Evolutionary conservation across 2,329 filamentous ascomycete genomes (phyloP).

Genomic region (Cadophora luteo-olivacea): DNA sequence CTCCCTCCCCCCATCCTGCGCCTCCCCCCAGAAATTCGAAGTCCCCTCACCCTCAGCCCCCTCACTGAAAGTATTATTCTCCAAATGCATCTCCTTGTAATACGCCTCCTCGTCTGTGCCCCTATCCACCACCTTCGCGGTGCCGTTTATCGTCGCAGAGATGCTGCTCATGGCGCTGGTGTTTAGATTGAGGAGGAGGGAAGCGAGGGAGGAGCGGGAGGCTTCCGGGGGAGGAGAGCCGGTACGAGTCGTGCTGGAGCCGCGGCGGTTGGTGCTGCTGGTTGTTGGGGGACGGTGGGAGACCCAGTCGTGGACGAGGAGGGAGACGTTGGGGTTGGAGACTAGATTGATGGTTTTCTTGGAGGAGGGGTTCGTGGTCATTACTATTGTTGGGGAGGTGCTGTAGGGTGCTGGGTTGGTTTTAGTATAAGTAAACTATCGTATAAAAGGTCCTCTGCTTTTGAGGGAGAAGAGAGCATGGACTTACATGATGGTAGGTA

Average conservation of each 20-base stretch:
- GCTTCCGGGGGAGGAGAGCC: slow-evolving; percentile 64
- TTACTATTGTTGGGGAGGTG: slow-evolving; percentile 83
- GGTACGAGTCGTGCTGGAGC: slow-evolving; percentile 64
- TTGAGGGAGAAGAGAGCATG: neutral
- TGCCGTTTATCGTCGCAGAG: slow-evolving; percentile 92
- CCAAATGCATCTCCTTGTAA: slow-evolving; percentile 83
- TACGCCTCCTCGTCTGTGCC: slow-evolving; percentile 84
- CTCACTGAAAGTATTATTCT: slow-evolving; percentile 85
- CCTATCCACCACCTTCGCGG: slow-evolving; percentile 72
- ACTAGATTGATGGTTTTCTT: slow-evolving; percentile 84
- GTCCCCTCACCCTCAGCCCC: slow-evolving; percentile 51
- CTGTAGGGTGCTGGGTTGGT: slow-evolving; percentile 60
- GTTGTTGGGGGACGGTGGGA: slow-evolving; percentile 87
- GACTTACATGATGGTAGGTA: slow-evolving; percentile 74
- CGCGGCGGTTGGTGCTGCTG: slow-evolving; percentile 55
- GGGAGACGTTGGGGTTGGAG: slow-evolving; percentile 84
- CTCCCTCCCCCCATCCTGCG: slow-evolving; percentile 58
- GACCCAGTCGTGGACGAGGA: slow-evolving; percentile 98
- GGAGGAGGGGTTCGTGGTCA: slow-evolving; percentile 84
- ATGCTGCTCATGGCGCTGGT: slow-evolving; percentile 86
- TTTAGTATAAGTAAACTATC: neutral
- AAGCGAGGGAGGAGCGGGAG: slow-evolving; percentile 78
- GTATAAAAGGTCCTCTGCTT: neutral
- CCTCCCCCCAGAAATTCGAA: slow-evolving; percentile 39
- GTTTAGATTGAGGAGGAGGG: slow-evolving; percentile 88